Conservation (phyloP, 2,329 filamentous ascomycete genomes). For the Colletotrichum eleusines region DNA sequence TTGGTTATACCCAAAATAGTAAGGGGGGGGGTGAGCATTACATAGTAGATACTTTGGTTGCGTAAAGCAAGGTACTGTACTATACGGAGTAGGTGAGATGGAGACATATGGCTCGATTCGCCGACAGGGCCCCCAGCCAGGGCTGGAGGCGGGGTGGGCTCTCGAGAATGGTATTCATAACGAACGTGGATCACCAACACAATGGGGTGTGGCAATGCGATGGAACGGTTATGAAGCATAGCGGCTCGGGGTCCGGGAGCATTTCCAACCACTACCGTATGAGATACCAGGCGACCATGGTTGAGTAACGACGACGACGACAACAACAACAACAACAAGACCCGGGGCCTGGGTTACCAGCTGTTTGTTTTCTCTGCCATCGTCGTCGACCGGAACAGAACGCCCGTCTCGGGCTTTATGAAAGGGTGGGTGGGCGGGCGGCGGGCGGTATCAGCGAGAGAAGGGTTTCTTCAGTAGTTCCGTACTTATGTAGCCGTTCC, state of each 20-base stretch:
- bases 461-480: constrained; percentile 26
- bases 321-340: too few species aligned
- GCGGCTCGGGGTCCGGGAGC: background rate
- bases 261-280: background rate
- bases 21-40: too few species aligned
- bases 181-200: constrained; percentile 34
- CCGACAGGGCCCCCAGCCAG: constrained; percentile 22
- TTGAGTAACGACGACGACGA: background rate
- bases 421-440: too few species aligned
- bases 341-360: background rate
- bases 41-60: constrained; percentile 17
- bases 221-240: background rate
- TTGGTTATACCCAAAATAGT: too few species aligned
- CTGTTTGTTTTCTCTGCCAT: too few species aligned
- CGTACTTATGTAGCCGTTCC: constrained; percentile 4
- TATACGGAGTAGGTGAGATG: background rate
- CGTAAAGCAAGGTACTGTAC: background rate
- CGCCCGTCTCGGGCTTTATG: background rate
- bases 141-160: constrained; percentile 5
- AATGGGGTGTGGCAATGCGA: constrained; percentile 24
- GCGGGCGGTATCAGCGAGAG: too few species aligned
- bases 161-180: constrained; percentile 33
- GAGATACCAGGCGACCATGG: background rate
- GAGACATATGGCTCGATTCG: constrained; percentile 18
- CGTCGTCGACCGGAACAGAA: background rate